These are phyloP conservation scores for Fusarium sp. DNA, from an alignment of 2,329 filamentous ascomycete genomes.

Conservation along the genomic window DNA sequence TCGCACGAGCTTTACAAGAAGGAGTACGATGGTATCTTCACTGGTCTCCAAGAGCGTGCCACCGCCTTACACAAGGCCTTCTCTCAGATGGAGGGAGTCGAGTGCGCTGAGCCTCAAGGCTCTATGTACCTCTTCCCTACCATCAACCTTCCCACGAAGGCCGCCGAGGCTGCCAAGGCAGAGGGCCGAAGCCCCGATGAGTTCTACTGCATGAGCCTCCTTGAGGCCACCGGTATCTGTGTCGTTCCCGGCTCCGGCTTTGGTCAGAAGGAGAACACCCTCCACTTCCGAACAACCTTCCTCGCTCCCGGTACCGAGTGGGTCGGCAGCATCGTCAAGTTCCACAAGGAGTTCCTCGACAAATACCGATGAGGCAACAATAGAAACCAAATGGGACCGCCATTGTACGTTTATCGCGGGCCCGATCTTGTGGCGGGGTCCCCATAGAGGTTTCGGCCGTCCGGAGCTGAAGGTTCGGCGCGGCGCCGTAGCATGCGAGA, in stretches of 20 bases:
- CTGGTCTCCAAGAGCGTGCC: slow-evolving; percentile 83
- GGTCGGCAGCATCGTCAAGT: slow-evolving; percentile 87
- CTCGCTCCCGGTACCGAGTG: slow-evolving; percentile 96
- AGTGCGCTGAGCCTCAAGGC: slow-evolving; percentile 90
- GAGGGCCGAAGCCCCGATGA: slow-evolving; percentile 86
- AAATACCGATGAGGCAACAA: slow-evolving; percentile 70
- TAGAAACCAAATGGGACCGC: background rate
- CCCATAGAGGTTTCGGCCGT: slow-evolving; percentile 20
- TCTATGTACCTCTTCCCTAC: slow-evolving; percentile 99
- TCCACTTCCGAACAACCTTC: slow-evolving; percentile 98
- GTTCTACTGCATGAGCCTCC: slow-evolving; percentile 91
- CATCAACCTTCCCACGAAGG: slow-evolving; percentile 83
- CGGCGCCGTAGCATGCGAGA: slow-evolving; percentile 11
- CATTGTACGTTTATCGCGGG: background rate
- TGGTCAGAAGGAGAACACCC: slow-evolving; percentile 89
- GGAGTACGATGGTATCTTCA: slow-evolving; percentile 87
- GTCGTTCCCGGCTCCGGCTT: slow-evolving; percentile 94
- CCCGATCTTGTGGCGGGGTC: slow-evolving; percentile 20
- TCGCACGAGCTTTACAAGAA: slow-evolving; percentile 85
- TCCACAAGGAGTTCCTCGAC: slow-evolving; percentile 91
- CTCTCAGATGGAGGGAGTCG: slow-evolving; percentile 93
- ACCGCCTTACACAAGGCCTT: slow-evolving; percentile 91
- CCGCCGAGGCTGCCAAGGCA: slow-evolving; percentile 78
- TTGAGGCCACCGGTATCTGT: slow-evolving; percentile 95
- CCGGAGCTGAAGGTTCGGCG: slow-evolving; percentile 19